Evolutionary conservation across 495 filamentous ascomycete genomes (phyloP).

Genomic region (Pseudevernia furfuracea): DNA sequence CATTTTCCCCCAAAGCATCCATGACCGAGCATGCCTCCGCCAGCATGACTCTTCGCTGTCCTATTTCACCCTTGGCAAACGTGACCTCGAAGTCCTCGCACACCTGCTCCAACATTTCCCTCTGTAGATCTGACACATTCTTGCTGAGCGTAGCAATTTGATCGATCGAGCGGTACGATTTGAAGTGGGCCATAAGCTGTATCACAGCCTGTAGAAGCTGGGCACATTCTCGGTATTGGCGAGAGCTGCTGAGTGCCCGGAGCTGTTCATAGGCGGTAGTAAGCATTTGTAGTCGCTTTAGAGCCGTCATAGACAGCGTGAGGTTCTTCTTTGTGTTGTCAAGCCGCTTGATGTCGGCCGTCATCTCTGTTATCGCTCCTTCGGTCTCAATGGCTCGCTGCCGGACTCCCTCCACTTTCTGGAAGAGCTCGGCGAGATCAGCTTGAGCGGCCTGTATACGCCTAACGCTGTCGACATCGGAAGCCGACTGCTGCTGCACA

Average conservation of each 20-base stretch:
- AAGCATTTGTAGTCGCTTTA: constrained; percentile 97
- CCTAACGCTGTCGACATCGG: constrained; percentile 78
- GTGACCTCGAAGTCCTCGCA: constrained; percentile 97
- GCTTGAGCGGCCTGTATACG: constrained; percentile 84
- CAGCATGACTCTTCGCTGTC: constrained; percentile 59
- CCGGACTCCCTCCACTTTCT: constrained; percentile 91
- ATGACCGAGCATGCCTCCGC: constrained; percentile 86
- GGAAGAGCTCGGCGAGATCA: constrained; percentile 83
- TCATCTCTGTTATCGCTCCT: constrained; percentile 96
- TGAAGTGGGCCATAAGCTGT: constrained; percentile 98
- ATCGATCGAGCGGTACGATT: constrained; percentile 93
- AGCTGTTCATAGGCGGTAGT: constrained; percentile 98
- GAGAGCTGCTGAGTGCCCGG: constrained; percentile 66
- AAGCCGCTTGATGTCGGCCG: constrained; percentile 95
- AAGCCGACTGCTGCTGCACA: constrained; percentile 73
- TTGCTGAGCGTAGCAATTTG: constrained; percentile 91
- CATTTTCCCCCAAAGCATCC: constrained; percentile 90
- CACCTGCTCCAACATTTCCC: constrained; percentile 89
- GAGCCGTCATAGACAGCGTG: constrained; percentile 92
- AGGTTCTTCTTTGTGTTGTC: constrained; percentile 95
- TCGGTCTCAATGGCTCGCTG: constrained; percentile 86
- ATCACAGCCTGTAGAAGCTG: constrained; percentile 91
- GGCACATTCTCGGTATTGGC: constrained; percentile 95
- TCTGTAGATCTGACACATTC: constrained; percentile 89
- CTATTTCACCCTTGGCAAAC: constrained; percentile 84